A percentile compares a stretch with the other conserved stretches of the same genome.
phyloP scores from a whole-genome alignment of 2,329 filamentous ascomycete species.

The Teratosphaeria zuluensis region DNA sequence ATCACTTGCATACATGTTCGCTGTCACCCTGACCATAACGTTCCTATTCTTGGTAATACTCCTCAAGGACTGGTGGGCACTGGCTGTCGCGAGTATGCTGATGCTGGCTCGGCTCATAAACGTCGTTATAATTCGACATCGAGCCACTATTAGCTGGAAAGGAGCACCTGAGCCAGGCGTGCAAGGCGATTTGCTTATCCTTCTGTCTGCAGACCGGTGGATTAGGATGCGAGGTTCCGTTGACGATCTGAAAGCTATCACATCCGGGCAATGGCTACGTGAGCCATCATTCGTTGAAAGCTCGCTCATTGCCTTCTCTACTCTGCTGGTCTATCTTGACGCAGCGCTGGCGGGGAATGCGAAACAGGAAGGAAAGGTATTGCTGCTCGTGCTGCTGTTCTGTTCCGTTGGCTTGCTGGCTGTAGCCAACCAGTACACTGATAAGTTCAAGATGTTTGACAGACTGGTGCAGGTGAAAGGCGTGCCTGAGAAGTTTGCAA shows the following conservation, averaged over 20 bases:
- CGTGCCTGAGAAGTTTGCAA: constrained; percentile 20
- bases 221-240: constrained; percentile 45
- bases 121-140: constrained; percentile 47
- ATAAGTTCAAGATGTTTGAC: constrained; percentile 43
- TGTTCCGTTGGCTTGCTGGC: constrained; percentile 45
- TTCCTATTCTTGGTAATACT: constrained; percentile 3
- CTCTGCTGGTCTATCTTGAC: constrained; percentile 49
- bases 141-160: constrained; percentile 30
- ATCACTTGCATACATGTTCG: not conserved
- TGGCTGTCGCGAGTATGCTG: constrained; percentile 40
- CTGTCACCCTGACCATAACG: constrained; percentile 7
- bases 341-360: constrained; percentile 49
- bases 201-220: constrained; percentile 43
- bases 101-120: constrained; percentile 48
- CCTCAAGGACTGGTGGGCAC: constrained; percentile 33
- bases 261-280: constrained; percentile 47
- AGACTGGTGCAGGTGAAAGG: constrained; percentile 25
- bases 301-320: constrained; percentile 44
- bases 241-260: constrained; percentile 51
- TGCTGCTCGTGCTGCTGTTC: constrained; percentile 44
- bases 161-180: constrained; percentile 29
- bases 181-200: constrained; percentile 41
- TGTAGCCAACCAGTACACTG: constrained; percentile 43
- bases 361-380: constrained; percentile 42
- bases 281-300: constrained; percentile 42